Conservation (phyloP, 306 rosid genomes). For the Arachis stenosperma region DNA sequence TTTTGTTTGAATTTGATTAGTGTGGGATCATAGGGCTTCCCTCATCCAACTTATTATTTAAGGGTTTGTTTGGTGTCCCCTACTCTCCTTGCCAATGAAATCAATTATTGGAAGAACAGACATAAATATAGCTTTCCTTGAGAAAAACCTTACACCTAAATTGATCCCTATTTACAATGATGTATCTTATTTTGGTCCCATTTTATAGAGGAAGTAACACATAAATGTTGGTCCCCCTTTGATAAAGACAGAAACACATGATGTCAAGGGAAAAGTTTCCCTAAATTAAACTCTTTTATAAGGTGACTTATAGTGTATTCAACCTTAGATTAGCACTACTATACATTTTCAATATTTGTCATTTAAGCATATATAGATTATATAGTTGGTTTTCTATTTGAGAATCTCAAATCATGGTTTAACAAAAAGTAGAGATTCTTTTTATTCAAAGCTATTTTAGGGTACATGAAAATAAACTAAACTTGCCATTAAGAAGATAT, state of each 20-base stretch:
- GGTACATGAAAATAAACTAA: too few relatives aligned
- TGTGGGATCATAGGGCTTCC: conserved; percentile 30
- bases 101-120: conserved; percentile 42
- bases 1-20: conserved; percentile 20
- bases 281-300: background rate
- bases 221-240: conserved; percentile 30
- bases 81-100: conserved; percentile 29
- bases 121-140: conserved; percentile 36
- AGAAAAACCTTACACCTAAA: conserved; percentile 26
- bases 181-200: conserved; percentile 33
- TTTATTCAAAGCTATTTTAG: too few relatives aligned
- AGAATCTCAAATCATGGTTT: too few relatives aligned
- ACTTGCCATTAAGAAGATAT: too few relatives aligned
- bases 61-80: conserved; percentile 28
- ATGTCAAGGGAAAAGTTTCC: background rate
- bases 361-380: too few relatives aligned
- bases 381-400: too few relatives aligned
- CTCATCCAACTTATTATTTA: conserved; percentile 22
- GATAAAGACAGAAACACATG: conserved; percentile 14
- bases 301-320: background rate
- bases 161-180: conserved; percentile 5
- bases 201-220: conserved; percentile 15
- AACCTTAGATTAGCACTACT: too few relatives aligned
- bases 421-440: too few relatives aligned
- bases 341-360: too few relatives aligned